A percentile compares a stretch with the other conserved stretches of the same genome.
Evolutionary conservation across 2,329 filamentous ascomycete genomes (phyloP).

Genomic region (Xylariaceae sp.): DNA sequence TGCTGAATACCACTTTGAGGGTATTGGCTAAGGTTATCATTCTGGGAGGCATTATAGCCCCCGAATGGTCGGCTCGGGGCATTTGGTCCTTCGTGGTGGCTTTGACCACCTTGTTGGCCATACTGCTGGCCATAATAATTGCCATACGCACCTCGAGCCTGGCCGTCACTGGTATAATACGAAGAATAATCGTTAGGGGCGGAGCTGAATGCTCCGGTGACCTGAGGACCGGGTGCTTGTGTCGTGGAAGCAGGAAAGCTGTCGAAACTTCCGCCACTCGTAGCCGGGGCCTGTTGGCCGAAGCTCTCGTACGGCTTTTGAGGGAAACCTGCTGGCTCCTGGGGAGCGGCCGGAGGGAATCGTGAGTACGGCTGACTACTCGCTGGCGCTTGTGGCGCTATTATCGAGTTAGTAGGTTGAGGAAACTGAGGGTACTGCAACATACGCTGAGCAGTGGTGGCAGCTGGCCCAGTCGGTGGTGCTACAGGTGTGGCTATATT

Average conservation of each 20-base stretch:
- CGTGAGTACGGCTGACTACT: conserved; percentile 65
- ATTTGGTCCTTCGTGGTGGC: conserved; percentile 68
- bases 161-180: conserved; percentile 81
- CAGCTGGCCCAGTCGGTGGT: conserved; percentile 23
- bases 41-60: conserved; percentile 66
- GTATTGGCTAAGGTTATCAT: conserved; percentile 63
- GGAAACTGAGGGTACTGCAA: conserved; percentile 26
- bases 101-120: conserved; percentile 50
- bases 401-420: conserved; percentile 28
- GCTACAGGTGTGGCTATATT: conserved; percentile 25
- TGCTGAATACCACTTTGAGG: conserved; percentile 69
- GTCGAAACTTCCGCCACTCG: conserved; percentile 49
- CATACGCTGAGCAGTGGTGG: conserved; percentile 24
- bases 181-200: conserved; percentile 76
- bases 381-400: conserved; percentile 51
- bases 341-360: conserved; percentile 58
- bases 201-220: conserved; percentile 65
- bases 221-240: conserved; percentile 52
- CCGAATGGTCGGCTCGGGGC: conserved; percentile 73
- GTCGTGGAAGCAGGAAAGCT: conserved; percentile 54
- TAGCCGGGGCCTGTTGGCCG: conserved; percentile 58
- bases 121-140: conserved; percentile 64
- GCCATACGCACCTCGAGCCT: conserved; percentile 69
- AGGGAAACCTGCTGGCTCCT: conserved; percentile 55
- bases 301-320: conserved; percentile 90